phyloP scores from a whole-genome alignment of 139 green algal species.

The Chlorella sp. region DNA sequence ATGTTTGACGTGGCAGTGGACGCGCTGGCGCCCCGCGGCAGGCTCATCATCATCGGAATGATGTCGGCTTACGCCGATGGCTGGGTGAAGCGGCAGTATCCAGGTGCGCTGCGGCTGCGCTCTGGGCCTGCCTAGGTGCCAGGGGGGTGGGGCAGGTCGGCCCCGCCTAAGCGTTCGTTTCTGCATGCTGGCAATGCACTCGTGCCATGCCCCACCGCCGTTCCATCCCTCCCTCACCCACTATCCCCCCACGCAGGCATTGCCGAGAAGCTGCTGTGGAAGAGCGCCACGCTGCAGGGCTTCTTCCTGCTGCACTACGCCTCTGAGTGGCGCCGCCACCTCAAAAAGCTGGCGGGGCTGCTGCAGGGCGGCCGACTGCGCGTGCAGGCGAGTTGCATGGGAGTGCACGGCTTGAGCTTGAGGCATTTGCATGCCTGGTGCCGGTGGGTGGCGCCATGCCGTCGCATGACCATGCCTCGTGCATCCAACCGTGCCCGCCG shows the following conservation, averaged over 20 bases:
- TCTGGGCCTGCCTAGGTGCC: too few species aligned
- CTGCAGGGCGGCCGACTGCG: conserved; percentile 57
- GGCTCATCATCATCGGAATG: conserved; percentile 84
- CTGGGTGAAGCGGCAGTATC: conserved; percentile 45
- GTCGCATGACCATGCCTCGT: too few species aligned
- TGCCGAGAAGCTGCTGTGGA: conserved; percentile 85
- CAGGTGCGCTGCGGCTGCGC: not conserved
- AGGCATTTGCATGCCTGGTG: too few species aligned
- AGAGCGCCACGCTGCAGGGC: conserved; percentile 68
- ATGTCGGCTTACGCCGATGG: conserved; percentile 63
- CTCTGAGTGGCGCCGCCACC: conserved; percentile 49
- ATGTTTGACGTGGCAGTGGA: conserved; percentile 82
- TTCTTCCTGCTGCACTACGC: conserved; percentile 87
- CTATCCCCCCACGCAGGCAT: conserved; percentile 44
- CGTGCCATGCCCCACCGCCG: too few species aligned
- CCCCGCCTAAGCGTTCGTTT: too few species aligned
- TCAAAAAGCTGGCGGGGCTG: conserved; percentile 49
- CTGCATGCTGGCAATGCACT: too few species aligned
- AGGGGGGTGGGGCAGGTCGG: too few species aligned
- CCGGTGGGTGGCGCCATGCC: too few species aligned
- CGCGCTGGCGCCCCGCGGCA: conserved; percentile 67
- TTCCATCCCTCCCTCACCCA: too few species aligned
- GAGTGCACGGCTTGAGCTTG: too few species aligned
- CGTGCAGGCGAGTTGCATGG: conserved; percentile 21
- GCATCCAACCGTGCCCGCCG: too few species aligned